These are phyloP conservation scores for Lentinula aciculospora DNA, from an alignment of 768 basidiomycete species.

Conservation along the genomic window DNA sequence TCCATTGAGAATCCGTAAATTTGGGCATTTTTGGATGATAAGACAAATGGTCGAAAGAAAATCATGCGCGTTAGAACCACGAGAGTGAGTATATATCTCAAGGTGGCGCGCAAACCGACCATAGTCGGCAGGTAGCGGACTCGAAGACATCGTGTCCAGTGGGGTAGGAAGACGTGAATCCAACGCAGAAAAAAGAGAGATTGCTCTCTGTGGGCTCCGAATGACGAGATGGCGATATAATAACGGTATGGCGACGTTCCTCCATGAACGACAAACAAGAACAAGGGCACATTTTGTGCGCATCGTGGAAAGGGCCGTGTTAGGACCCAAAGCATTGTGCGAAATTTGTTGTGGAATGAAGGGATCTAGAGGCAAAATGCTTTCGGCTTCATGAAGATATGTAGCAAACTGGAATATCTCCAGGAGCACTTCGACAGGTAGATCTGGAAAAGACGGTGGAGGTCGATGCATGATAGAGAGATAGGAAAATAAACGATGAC, in stretches of 20 bases:
- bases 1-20: slow-evolving; percentile 39
- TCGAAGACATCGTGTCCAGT: slow-evolving; percentile 17
- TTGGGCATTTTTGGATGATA: slow-evolving; percentile 39
- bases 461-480: not conserved
- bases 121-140: not conserved
- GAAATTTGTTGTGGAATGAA: slow-evolving; percentile 35
- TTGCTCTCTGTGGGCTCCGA: slow-evolving; percentile 37
- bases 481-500: slow-evolving; percentile 14
- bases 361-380: slow-evolving; percentile 41
- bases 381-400: slow-evolving; percentile 36
- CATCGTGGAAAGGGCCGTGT: slow-evolving; percentile 39
- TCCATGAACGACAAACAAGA: slow-evolving; percentile 43
- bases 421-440: slow-evolving; percentile 49
- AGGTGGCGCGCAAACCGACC: slow-evolving; percentile 19
- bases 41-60: slow-evolving; percentile 38
- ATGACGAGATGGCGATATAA: slow-evolving; percentile 42
- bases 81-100: slow-evolving; percentile 40
- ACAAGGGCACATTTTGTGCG: slow-evolving; percentile 46
- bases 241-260: slow-evolving; percentile 32
- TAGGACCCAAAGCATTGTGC: slow-evolving; percentile 39
- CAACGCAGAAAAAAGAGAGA: slow-evolving; percentile 7
- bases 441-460: slow-evolving; percentile 16
- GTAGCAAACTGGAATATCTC: slow-evolving; percentile 55
- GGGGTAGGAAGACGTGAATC: slow-evolving; percentile 24
- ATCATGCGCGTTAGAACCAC: slow-evolving; percentile 27